Base-by-base conservation (phyloP, 2,329 filamentous ascomycete genomes). In the Stemphylium beticola region DNA sequence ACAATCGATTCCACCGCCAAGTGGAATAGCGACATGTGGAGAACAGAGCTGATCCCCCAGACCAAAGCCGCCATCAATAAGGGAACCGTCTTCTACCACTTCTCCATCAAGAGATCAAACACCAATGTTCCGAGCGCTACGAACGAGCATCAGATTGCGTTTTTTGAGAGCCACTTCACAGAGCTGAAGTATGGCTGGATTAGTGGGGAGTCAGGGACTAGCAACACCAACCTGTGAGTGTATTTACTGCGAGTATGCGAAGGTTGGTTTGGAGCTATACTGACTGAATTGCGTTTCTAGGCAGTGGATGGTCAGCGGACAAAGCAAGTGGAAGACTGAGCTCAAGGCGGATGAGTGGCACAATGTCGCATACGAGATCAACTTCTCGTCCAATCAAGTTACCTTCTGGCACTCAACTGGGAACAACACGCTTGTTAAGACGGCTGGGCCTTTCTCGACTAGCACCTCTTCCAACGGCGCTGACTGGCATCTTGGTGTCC, bases 1-100 rank as follows among this genome's bases (percentile, higher is more conserved):
- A 88, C 85, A 4, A 86, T 91, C 58, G 81, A 81, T 65, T 71
- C 74, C 65, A 87, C 83, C 1, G 81, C 88, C 1, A 89, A 85
- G 72, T 91, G 88, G 88, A 87, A 91, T 74, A 86, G 85, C 18
- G 86, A 90, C 69, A 91, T 91, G 88, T 85, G 87, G 71, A 83
- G 88, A 46, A 90, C 86, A 0, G 89, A 91, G 76, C 78, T 91
- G 56, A 91, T 92, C 61, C 88, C 88, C 8, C 86, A 90, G 76
- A 90, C 87, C 0, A 82, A 74, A 2, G 84, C 84, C 0, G 80
- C 85, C 54, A 88, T 91, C 73, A 87, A 85, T 62, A 67, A 75
- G n/a, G 87, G 87, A 38, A 87, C 83, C 44, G 82, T 90, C 31
- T 89, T 82, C 76, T 91, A 91, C 74, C 88, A 91, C 74, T 91